Evolutionary conservation across 2,329 filamentous ascomycete species (phyloP), one percentile per base, ranked within the genome.

Genomic region (Sporothrix dimorphospora): DNA sequence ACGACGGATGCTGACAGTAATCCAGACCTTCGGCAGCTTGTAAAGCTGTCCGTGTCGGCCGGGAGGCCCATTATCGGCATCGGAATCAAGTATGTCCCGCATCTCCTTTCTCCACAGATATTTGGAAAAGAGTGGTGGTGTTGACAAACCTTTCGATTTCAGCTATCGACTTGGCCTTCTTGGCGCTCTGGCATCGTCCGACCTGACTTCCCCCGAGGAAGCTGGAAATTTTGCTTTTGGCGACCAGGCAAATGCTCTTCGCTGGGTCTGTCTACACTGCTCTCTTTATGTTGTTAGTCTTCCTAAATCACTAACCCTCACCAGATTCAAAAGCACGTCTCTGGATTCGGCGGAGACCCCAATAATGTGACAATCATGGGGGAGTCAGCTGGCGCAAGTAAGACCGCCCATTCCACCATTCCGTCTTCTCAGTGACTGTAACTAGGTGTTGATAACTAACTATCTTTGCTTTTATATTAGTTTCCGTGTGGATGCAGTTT

Each of bases 231-330:
- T 57, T 57, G n/a, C 24, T 1, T 57, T 57, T 30, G 24, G 24
- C 53, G 53, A 57, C 12, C 53, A 57, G 24, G 53, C 53, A 57
- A 57, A 57, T 57, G 53, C 53, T 57, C 53, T 57, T 24, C 53
- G 53, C 53, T 57, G 53, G 53, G 53, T 57, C 42, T 34, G 30
- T 34, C 6, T 3, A 34, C 30, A 34, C 30, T 34, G 30, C 30
- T 3, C 30, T n/a, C 30, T 3, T 34, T 34, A 34, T 34, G 30
- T 34, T 34, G 30, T 34, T 34, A 6, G 30, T 34, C 30, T 6
- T 34, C 30, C 30, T 19, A n/a, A 3, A 21, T 53, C 3, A 53
- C n/a, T 53, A 21, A 53, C 49, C n/a, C n/a, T 2, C 7, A 19
- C 19, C 21, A 53, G 16, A 53, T n/a, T 53, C 24, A 57, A 57